These are phyloP conservation scores for Pythium dissimile DNA, from an alignment of 352 stramenopile species.

Conservation along the genomic window DNA sequence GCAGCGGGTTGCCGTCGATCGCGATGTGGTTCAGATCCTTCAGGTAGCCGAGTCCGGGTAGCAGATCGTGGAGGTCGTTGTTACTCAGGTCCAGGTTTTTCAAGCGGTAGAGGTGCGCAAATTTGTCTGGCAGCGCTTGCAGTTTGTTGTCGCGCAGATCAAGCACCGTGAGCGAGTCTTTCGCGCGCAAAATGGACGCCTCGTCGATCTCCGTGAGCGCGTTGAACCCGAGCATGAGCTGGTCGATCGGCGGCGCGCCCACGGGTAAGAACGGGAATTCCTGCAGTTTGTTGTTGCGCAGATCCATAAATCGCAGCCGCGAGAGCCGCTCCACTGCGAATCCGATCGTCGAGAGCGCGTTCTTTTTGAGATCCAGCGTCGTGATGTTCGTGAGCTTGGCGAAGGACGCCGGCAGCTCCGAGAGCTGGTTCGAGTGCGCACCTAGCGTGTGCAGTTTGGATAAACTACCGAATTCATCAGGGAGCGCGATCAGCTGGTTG, in stretches of 20 bases:
- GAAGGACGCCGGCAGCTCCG: slow-evolving; percentile 47
- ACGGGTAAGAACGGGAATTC: slow-evolving; percentile 54
- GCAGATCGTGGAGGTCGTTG: slow-evolving; percentile 75
- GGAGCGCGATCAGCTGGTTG: slow-evolving; percentile 51
- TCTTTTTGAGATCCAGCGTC: slow-evolving; percentile 77
- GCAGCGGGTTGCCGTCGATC: slow-evolving; percentile 74
- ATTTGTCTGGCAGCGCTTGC: slow-evolving; percentile 40
- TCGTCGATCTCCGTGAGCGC: slow-evolving; percentile 43
- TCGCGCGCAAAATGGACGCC: slow-evolving; percentile 39
- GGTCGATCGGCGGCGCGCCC: slow-evolving; percentile 43
- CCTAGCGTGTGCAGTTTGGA: slow-evolving; percentile 50
- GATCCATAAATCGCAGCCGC: slow-evolving; percentile 57
- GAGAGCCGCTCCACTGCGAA: slow-evolving; percentile 30
- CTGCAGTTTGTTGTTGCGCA: slow-evolving; percentile 69
- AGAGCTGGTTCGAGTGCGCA: slow-evolving; percentile 61
- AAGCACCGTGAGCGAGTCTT: slow-evolving; percentile 67
- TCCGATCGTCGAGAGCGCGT: slow-evolving; percentile 37
- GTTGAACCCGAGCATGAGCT: slow-evolving; percentile 80
- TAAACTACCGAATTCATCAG: slow-evolving; percentile 47
- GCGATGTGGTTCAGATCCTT: slow-evolving; percentile 73
- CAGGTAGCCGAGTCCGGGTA: slow-evolving; percentile 64
- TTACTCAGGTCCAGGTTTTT: slow-evolving; percentile 86
- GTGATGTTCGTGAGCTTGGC: slow-evolving; percentile 35
- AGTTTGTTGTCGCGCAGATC: slow-evolving; percentile 84
- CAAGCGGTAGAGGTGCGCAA: slow-evolving; percentile 60